A percentile compares a stretch with the other conserved stretches of the same genome.
These are phyloP conservation scores for Conoideocrella luteorostrata DNA, from an alignment of 2,329 filamentous ascomycete species.

Conservation along the genomic window DNA sequence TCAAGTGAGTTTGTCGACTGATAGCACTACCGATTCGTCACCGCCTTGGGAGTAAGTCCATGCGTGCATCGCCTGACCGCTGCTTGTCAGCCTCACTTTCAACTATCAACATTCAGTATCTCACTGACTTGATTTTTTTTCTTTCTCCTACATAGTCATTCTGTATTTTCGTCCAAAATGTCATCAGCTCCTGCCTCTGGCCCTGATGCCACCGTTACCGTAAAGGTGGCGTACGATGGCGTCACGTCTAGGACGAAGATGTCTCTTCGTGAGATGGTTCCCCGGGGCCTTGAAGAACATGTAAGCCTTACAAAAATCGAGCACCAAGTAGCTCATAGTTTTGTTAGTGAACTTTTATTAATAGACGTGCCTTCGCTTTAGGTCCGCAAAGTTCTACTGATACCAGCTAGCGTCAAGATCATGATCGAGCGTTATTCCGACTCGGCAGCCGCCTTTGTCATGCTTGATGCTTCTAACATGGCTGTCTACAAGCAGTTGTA, in stretches of 20 bases:
- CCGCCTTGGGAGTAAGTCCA: slow-evolving; percentile 5
- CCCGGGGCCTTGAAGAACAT: slow-evolving; percentile 70
- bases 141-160: not conserved
- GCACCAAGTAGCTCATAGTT: too few species aligned
- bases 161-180: slow-evolving; percentile 16
- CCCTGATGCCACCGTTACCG: slow-evolving; percentile 51
- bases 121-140: not conserved
- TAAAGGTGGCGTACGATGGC: slow-evolving; percentile 79
- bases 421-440: slow-evolving; percentile 92
- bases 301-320: slow-evolving; percentile 49
- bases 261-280: slow-evolving; percentile 75
- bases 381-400: slow-evolving; percentile 30
- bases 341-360: too few species aligned
- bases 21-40: slow-evolving; percentile 1
- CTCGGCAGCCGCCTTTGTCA: slow-evolving; percentile 74
- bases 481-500: slow-evolving; percentile 95
- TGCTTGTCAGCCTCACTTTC: slow-evolving; percentile 1
- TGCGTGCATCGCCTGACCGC: slow-evolving; percentile 1
- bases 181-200: slow-evolving; percentile 16
- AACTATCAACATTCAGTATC: not conserved
- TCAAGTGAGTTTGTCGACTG: not conserved
- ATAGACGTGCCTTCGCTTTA: too few species aligned
- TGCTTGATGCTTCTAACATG: slow-evolving; percentile 68
- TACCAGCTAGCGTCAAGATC: slow-evolving; percentile 31
- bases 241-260: slow-evolving; percentile 80